These are phyloP conservation scores for Castanea sativa DNA, from an alignment of 306 rosid genomes.

Conservation along the genomic window DNA sequence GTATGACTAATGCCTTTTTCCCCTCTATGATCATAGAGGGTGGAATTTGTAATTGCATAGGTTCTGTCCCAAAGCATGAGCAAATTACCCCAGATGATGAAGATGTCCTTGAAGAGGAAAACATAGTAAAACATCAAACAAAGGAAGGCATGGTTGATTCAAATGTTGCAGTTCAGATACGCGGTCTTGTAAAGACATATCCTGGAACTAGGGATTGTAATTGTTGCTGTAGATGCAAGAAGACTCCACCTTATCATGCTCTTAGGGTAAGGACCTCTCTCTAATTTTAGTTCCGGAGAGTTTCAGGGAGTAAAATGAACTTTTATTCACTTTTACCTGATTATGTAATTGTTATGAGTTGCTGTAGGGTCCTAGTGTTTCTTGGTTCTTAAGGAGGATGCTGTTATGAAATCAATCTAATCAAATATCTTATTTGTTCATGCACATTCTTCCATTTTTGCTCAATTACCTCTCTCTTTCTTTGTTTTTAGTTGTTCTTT, in stretches of 20 bases:
- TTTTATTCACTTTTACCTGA: background rate
- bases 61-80: conserved; percentile 48
- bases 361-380: background rate
- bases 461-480: background rate
- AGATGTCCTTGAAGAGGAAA: conserved; percentile 89
- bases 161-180: conserved; percentile 76
- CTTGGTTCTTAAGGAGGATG: background rate
- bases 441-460: background rate
- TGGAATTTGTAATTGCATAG: conserved; percentile 65
- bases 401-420: background rate
- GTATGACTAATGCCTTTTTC: conserved; percentile 14
- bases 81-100: conserved; percentile 62
- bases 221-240: conserved; percentile 55
- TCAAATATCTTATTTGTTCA: background rate
- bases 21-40: conserved; percentile 54
- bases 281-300: conserved; percentile 8
- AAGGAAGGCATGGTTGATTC: conserved; percentile 40
- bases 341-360: background rate
- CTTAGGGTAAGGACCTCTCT: conserved; percentile 58
- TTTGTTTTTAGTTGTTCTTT: background rate
- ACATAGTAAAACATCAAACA: conserved; percentile 49
- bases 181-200: conserved; percentile 76
- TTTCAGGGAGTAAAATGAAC: conserved; percentile 15
- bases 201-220: conserved; percentile 46
- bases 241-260: conserved; percentile 56